Evolutionary conservation across 495 filamentous ascomycete species (phyloP), one percentile per base, ranked within the genome.

Genomic region (Xylaria grammica): DNA sequence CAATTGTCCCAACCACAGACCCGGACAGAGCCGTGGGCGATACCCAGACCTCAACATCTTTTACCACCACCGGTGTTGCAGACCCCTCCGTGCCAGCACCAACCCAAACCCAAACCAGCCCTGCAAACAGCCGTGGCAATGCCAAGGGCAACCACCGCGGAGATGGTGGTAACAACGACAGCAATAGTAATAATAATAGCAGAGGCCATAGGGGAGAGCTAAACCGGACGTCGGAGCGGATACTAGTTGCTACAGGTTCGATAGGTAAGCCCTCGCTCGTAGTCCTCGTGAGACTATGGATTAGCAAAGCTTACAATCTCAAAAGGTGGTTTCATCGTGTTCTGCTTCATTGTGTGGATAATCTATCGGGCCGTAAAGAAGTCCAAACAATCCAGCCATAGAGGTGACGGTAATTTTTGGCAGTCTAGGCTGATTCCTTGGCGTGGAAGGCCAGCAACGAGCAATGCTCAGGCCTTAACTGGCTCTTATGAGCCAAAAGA

Each of bases 181-280:
- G 29, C 5, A 13, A 22, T 48, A 11, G 26, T 22, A 11, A 32
- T 24, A 10, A 56, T 13, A 45, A 58, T 15, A 17, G n/a, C 9
- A 45, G 27, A 15, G 38, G 27, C 15, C 26, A 42, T 26, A n/a
- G 51, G 62, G 20, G 36, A 0, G 67, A 71, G 0, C 64, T 80
- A 45, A 70, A 76, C 67, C 67, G 70, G 11, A 75, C 72, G 51
- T 73, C 75, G 8, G 78, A 85, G 64, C 75, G 76, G 32, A 65
- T 79, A 17, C 62, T 84, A 58, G 77, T 85, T 61, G 80, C 80
- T 30, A 76, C 75, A 13, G 81, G 82, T 19, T 73, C 81, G 19
- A 84, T 85, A 62, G 81, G 82, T 85, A 72, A 67, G 75, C 67
- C 19, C 24, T 36, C 27, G 20, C 42, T 36, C 4, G 8, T 3